These are phyloP conservation scores for Globisporangium nodosum DNA, from an alignment of 352 stramenopile genomes.

Conservation along the genomic window DNA sequence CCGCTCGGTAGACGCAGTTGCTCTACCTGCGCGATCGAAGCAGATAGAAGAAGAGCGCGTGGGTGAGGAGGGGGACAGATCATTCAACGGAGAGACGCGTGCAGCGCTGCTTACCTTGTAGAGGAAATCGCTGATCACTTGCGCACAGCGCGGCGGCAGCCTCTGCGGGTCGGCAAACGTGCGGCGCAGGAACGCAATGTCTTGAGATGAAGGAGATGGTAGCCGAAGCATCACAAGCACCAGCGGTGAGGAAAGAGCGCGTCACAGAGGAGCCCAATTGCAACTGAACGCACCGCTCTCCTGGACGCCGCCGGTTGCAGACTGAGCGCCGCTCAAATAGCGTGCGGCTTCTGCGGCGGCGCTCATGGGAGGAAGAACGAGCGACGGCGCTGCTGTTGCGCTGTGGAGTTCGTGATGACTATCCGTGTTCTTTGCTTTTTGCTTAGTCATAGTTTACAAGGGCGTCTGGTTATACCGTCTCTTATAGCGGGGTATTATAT, in stretches of 20 bases:
- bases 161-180: constrained; percentile 4
- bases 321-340: not conserved
- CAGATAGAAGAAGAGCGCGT: not conserved
- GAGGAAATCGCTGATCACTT: constrained; percentile 12
- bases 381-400: too few species aligned
- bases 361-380: not conserved
- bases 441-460: too few species aligned
- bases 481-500: too few species aligned
- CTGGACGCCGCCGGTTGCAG: not conserved
- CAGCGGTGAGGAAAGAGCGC: not conserved
- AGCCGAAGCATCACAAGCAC: not conserved
- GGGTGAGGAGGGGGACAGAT: too few species aligned
- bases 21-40: constrained; percentile 14
- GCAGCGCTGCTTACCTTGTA: constrained; percentile 8
- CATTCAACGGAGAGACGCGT: not conserved
- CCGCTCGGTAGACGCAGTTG: constrained; percentile 23
- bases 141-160: constrained; percentile 8
- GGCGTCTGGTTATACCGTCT: too few species aligned
- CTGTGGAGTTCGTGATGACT: too few species aligned
- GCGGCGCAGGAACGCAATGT: constrained; percentile 19
- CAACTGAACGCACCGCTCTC: not conserved
- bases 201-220: constrained; percentile 1
- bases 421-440: too few species aligned
- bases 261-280: not conserved
- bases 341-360: too few species aligned